phyloP scores from a whole-genome alignment of 331 rosid genomes.

The Stylosanthes scabra region DNA sequence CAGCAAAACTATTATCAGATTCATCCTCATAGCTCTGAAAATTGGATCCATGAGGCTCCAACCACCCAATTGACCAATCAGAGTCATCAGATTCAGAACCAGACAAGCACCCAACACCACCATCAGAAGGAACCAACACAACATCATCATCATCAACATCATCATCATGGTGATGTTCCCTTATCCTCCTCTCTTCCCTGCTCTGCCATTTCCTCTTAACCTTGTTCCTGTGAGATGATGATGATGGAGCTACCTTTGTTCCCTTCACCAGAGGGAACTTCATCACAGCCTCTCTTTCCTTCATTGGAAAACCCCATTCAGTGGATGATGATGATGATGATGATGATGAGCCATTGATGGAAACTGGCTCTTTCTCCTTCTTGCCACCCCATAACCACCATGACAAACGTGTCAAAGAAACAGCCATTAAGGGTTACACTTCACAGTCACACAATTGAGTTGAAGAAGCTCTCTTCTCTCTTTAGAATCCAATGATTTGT shows the following conservation, averaged over 20 bases:
- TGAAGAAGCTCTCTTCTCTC: constrained; percentile 35
- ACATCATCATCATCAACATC: constrained; percentile 57
- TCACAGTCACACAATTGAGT: not conserved
- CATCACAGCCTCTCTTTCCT: constrained; percentile 67
- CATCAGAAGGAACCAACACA: constrained; percentile 88
- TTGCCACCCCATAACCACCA: constrained; percentile 82
- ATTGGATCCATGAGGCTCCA: constrained; percentile 86
- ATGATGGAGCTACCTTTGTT: constrained; percentile 52
- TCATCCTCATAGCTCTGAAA: constrained; percentile 63
- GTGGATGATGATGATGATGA: too few relatives aligned
- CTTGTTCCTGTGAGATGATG: constrained; percentile 47
- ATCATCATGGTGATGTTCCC: constrained; percentile 46
- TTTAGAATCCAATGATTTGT: constrained; percentile 38
- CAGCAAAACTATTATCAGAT: constrained; percentile 76
- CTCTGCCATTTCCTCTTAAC: constrained; percentile 70
- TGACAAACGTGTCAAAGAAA: constrained; percentile 75
- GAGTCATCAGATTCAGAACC: constrained; percentile 87
- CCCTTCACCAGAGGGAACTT: constrained; percentile 68
- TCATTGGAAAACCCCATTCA: constrained; percentile 61
- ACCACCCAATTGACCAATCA: constrained; percentile 96
- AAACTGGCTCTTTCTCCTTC: constrained; percentile 70
- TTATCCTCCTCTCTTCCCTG: constrained; percentile 73
- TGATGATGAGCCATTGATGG: constrained; percentile 49
- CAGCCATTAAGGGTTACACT: constrained; percentile 57
- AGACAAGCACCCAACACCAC: constrained; percentile 67